Conservation (phyloP, 176 grass and related monocot species). For the Eragrostis nindensis region DNA sequence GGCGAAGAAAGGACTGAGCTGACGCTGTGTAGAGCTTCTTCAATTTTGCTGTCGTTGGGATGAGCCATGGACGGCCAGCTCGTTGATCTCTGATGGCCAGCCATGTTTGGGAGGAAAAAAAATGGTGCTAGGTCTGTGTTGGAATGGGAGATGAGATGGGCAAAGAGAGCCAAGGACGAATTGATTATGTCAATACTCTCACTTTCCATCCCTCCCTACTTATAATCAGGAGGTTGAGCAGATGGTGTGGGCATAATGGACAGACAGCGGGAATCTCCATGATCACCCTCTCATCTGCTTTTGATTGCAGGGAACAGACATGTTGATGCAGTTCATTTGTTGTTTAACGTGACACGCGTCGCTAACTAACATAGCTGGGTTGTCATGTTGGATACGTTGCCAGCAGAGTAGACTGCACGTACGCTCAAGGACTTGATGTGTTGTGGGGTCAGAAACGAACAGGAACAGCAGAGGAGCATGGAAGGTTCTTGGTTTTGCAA, state of each 20-base stretch:
- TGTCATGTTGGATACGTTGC: constrained; percentile 43
- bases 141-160: not conserved
- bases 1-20: constrained; percentile 15
- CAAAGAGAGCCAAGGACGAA: not conserved
- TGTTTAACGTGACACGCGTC: not conserved
- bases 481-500: constrained; percentile 44
- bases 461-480: not conserved
- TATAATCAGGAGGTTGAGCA: constrained; percentile 36
- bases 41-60: constrained; percentile 4
- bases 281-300: not conserved
- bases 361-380: constrained; percentile 26
- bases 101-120: constrained; percentile 44
- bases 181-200: not conserved
- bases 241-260: constrained; percentile 6
- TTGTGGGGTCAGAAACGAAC: constrained; percentile 8
- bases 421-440: constrained; percentile 8
- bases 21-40: constrained; percentile 37
- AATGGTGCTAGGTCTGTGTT: not conserved
- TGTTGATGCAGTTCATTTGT: not conserved
- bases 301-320: constrained; percentile 28
- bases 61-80: constrained; percentile 48
- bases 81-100: constrained; percentile 47
- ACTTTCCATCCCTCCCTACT: not conserved
- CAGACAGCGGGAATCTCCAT: constrained; percentile 44
- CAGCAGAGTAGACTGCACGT: constrained; percentile 43